phyloP scores from a whole-genome alignment of 306 rosid genomes.

The Urtica urens region DNA sequence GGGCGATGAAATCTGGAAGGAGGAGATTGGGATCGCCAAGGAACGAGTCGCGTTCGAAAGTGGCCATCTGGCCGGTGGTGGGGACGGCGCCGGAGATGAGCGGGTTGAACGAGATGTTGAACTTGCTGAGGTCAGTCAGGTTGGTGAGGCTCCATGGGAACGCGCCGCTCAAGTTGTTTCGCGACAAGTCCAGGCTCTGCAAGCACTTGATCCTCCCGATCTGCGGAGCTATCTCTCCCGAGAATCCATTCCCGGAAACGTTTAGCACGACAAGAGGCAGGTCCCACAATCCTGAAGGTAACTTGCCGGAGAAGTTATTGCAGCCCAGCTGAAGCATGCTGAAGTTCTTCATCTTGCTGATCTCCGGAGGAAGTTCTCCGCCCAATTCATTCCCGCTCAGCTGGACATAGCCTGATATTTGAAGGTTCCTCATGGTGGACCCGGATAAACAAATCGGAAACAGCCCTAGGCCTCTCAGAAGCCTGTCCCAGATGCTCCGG shows the following conservation, averaged over 20 bases:
- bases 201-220: conserved; percentile 50
- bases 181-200: conserved; percentile 68
- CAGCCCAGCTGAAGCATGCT: conserved; percentile 64
- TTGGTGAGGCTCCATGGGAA: conserved; percentile 59
- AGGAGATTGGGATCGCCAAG: conserved; percentile 49
- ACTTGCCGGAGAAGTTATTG: conserved; percentile 48
- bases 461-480: conserved; percentile 67
- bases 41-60: conserved; percentile 57
- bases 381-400: conserved; percentile 50
- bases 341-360: conserved; percentile 53
- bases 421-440: conserved; percentile 20
- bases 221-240: conserved; percentile 63
- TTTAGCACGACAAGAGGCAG: conserved; percentile 56
- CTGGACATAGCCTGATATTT: conserved; percentile 82
- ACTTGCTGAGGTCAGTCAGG: conserved; percentile 58
- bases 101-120: conserved; percentile 85
- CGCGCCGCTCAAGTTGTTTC: conserved; percentile 63
- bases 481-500: conserved; percentile 59
- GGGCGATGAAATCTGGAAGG: conserved; percentile 39
- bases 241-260: conserved; percentile 47
- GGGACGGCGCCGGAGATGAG: conserved; percentile 48
- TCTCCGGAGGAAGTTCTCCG: conserved; percentile 62
- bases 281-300: conserved; percentile 50
- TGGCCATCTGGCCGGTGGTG: conserved; percentile 48
- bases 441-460: conserved; percentile 43